These are phyloP conservation scores for Saccharomycopsis schoenii DNA, from an alignment of 805 yeast species.

Conservation along the genomic window DNA sequence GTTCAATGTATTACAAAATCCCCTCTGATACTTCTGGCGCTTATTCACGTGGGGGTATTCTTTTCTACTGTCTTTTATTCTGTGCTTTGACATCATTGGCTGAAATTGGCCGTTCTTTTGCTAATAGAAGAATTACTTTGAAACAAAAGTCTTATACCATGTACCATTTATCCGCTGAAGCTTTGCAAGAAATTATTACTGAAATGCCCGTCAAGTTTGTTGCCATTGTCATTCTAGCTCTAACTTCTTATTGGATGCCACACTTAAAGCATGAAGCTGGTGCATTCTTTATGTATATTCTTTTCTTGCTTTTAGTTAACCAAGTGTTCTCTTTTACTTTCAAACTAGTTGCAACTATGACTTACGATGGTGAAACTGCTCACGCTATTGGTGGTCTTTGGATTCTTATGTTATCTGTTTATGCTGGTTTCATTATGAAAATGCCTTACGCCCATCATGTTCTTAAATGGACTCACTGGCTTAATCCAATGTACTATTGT, in stretches of 20 bases:
- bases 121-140: constrained; percentile 45
- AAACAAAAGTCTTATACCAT: constrained; percentile 50
- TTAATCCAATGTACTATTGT: constrained; percentile 36
- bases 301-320: constrained; percentile 35
- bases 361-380: constrained; percentile 30
- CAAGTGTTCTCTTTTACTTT: constrained; percentile 48
- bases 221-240: constrained; percentile 36
- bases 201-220: constrained; percentile 44
- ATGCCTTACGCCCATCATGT: constrained; percentile 36
- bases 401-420: constrained; percentile 31
- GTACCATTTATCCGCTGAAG: constrained; percentile 56
- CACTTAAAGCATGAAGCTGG: constrained; percentile 45
- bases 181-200: constrained; percentile 49
- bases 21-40: constrained; percentile 24
- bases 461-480: constrained; percentile 40
- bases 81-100: constrained; percentile 36
- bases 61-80: constrained; percentile 42
- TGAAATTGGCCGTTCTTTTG: constrained; percentile 34
- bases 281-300: constrained; percentile 41
- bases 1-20: constrained; percentile 35
- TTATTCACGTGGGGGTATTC: constrained; percentile 36
- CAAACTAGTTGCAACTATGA: constrained; percentile 31
- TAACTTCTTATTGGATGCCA: constrained; percentile 44
- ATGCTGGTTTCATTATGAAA: constrained; percentile 41
- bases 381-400: constrained; percentile 36